Evolutionary conservation across 495 filamentous ascomycete species (phyloP).

Genomic region (Monascus purpureus): DNA sequence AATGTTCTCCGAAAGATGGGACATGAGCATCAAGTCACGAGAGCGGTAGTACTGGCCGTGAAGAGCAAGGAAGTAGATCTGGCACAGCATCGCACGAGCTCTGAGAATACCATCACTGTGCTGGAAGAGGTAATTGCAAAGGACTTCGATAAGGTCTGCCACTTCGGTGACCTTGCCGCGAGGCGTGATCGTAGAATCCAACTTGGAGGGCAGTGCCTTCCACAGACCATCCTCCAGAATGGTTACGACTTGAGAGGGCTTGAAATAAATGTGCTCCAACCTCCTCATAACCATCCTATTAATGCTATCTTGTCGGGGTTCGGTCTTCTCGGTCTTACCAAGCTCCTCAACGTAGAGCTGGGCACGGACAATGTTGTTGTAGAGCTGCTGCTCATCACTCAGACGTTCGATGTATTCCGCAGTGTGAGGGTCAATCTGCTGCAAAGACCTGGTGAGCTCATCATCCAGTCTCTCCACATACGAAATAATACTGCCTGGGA

Average conservation of each 20-base stretch:
- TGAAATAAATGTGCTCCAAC: slow-evolving; percentile 97
- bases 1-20: slow-evolving; percentile 95
- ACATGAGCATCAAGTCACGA: slow-evolving; percentile 98
- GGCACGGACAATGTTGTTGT: slow-evolving; percentile 76
- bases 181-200: slow-evolving; percentile 72
- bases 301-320: slow-evolving; percentile 62
- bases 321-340: slow-evolving; percentile 52
- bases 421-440: slow-evolving; percentile 95
- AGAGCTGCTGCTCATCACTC: slow-evolving; percentile 80
- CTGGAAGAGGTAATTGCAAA: slow-evolving; percentile 89
- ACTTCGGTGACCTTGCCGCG: slow-evolving; percentile 49
- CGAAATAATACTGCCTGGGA: slow-evolving; percentile 88
- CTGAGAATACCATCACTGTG: slow-evolving; percentile 91
- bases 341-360: slow-evolving; percentile 79
- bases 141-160: slow-evolving; percentile 60
- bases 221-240: slow-evolving; percentile 86
- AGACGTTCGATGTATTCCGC: slow-evolving; percentile 96
- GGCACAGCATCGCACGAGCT: slow-evolving; percentile 92
- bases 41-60: slow-evolving; percentile 96
- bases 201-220: slow-evolving; percentile 58
- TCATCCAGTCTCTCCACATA: slow-evolving; percentile 93
- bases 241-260: slow-evolving; percentile 85
- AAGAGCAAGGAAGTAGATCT: slow-evolving; percentile 94
- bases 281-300: slow-evolving; percentile 90
- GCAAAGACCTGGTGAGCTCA: slow-evolving; percentile 88